Percentiles rank a stretch among this genome's conserved stretches.
phyloP scores from a whole-genome alignment of 2,329 filamentous ascomycete genomes.

The Clonostachys solani region DNA sequence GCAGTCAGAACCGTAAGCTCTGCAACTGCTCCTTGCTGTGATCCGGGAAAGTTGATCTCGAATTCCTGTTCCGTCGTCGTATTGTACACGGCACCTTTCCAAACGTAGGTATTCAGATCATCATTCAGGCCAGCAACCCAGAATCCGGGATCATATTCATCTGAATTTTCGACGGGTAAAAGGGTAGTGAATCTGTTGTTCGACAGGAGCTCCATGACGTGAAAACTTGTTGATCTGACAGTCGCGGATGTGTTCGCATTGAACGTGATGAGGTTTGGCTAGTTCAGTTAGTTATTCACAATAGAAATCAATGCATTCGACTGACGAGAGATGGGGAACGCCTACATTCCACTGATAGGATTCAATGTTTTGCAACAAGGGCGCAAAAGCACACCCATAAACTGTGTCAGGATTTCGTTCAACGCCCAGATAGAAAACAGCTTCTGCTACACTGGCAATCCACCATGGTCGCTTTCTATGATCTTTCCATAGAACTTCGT shows the following conservation, averaged over 20 bases:
- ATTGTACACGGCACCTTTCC: neutral
- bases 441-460: conserved; percentile 33
- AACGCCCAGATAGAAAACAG: conserved; percentile 47
- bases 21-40: neutral
- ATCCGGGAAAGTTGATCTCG: neutral
- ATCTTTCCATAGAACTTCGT: conserved; percentile 1
- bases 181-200: neutral
- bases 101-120: neutral
- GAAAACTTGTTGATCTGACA: neutral
- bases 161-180: neutral
- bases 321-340: neutral
- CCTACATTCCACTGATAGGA: neutral
- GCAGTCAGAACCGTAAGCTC: neutral
- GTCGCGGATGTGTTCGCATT: neutral
- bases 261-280: neutral
- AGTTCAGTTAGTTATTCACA: neutral
- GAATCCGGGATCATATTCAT: neutral
- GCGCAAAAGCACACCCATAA: neutral
- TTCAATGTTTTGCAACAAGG: neutral
- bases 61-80: neutral
- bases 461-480: neutral
- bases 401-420: conserved; percentile 31
- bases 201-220: neutral
- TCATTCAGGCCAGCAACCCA: neutral
- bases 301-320: neutral